Percentiles rank a stretch among this genome's conserved stretches.
These are phyloP conservation scores for Durusdinium trenchii DNA, from an alignment of 73 alveolate species.

Conservation along the genomic window DNA sequence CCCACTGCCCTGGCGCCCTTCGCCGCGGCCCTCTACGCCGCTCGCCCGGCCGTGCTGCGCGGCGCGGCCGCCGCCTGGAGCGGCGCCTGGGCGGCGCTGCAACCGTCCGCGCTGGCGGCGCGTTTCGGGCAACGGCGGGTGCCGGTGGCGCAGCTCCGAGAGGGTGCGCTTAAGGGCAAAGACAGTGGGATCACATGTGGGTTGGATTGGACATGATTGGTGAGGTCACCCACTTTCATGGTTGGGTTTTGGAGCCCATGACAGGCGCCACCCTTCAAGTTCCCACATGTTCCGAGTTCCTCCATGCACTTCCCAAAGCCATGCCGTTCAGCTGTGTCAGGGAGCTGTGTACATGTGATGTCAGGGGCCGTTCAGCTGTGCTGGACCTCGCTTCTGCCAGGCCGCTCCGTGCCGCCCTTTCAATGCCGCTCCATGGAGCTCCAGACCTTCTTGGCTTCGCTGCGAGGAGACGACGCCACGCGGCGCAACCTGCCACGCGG, in stretches of 20 bases:
- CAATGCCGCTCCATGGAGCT: not conserved
- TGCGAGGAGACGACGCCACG: not conserved
- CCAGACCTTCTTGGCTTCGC: not conserved
- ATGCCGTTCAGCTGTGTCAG: not conserved
- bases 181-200: too few relatives aligned
- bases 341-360: not conserved
- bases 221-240: too few relatives aligned
- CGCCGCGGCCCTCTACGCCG: conserved; percentile 50
- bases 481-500: not conserved
- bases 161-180: not conserved
- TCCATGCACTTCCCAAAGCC: not conserved
- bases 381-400: not conserved
- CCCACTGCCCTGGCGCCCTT: not conserved
- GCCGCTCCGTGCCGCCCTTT: conserved; percentile 56
- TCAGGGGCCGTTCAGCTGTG: not conserved
- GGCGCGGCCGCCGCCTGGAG: not conserved
- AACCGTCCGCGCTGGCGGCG: not conserved
- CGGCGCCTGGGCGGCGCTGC: not conserved
- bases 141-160: conserved; percentile 55
- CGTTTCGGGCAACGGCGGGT: conserved; percentile 28
- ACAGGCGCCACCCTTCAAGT: too few relatives aligned
- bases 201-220: too few relatives aligned
- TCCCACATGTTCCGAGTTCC: too few relatives aligned
- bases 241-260: too few relatives aligned
- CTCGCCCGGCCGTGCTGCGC: conserved; percentile 16